A percentile compares a stretch with the other conserved stretches of the same genome.
These are phyloP conservation scores for Gracilaria domingensis DNA, from an alignment of 23 red algal species.

Conservation along the genomic window DNA sequence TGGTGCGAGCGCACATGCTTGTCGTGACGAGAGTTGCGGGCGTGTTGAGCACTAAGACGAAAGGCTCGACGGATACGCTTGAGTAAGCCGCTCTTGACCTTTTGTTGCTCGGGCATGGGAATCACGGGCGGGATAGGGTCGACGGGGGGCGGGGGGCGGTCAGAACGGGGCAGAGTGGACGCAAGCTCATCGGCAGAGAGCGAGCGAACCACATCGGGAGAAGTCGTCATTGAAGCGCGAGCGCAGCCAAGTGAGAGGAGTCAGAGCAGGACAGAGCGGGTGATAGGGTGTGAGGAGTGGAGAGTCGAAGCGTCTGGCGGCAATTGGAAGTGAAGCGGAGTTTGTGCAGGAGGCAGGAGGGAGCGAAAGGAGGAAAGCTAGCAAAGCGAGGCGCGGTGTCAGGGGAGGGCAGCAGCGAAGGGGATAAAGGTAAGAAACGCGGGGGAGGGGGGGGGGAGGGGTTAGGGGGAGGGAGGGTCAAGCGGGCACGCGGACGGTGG, in stretches of 20 bases:
- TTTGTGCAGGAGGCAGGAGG: background rate
- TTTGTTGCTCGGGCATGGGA: constrained; percentile 46
- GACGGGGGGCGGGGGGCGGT: constrained; percentile 38
- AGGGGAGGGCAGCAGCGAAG: background rate
- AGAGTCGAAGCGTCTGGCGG: background rate
- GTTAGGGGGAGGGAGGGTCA: background rate
- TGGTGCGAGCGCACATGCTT: constrained; percentile 20
- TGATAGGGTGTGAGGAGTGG: background rate
- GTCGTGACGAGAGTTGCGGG: constrained; percentile 41
- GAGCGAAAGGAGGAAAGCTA: background rate
- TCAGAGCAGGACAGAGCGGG: constrained; percentile 1
- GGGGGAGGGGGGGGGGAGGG: background rate
- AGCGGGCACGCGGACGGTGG: background rate
- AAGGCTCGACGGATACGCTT: constrained; percentile 57
- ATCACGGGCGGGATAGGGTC: constrained; percentile 35
- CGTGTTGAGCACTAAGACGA: constrained; percentile 58
- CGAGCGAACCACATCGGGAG: constrained; percentile 68
- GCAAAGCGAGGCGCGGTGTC: background rate
- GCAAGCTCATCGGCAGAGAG: constrained; percentile 76
- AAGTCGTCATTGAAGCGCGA: constrained; percentile 41
- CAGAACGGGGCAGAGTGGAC: constrained; percentile 40
- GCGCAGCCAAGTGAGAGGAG: background rate
- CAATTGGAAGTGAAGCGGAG: background rate
- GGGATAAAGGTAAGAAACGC: background rate
- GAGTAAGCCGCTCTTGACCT: constrained; percentile 60